Conservation (phyloP, 1,284 basidiomycete genomes). For the Irpex rosettiformis region DNA sequence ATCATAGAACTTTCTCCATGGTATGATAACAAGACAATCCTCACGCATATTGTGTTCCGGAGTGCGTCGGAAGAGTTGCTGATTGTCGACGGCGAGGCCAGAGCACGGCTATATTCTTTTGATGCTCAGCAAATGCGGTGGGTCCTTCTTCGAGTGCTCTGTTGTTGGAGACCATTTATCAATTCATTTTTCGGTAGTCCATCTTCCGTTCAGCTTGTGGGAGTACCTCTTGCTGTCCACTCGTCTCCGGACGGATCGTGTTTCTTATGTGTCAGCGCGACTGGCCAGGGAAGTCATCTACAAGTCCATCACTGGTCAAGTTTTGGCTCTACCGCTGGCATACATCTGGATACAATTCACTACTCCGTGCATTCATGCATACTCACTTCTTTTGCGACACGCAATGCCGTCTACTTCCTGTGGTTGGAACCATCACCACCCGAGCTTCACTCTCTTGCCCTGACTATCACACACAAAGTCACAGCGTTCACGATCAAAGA, state of each 20-base stretch:
- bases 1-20: constrained; percentile 38
- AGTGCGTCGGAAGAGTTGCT: constrained; percentile 40
- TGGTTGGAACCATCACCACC: constrained; percentile 31
- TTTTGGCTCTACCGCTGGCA: constrained; percentile 48
- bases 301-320: constrained; percentile 51
- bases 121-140: constrained; percentile 50
- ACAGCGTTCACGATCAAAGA: constrained; percentile 52
- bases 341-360: constrained; percentile 30
- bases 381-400: constrained; percentile 43
- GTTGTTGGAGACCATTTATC: too few relatives aligned
- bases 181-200: constrained; percentile 33
- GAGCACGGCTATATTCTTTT: constrained; percentile 46
- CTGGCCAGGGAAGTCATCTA: constrained; percentile 19
- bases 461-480: constrained; percentile 50
- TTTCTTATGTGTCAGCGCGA: constrained; percentile 29
- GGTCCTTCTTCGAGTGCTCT: constrained; percentile 3
- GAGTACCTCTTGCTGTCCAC: constrained; percentile 31
- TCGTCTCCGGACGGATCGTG: constrained; percentile 54
- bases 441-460: constrained; percentile 32
- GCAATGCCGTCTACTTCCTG: constrained; percentile 39
- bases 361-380: constrained; percentile 25
- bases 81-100: constrained; percentile 37
- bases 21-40: constrained; percentile 30
- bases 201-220: constrained; percentile 38
- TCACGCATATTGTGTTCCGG: too few relatives aligned